These are phyloP conservation scores for Linum usitatissimum DNA, from an alignment of 345 rosid genomes.

Conservation along the genomic window DNA sequence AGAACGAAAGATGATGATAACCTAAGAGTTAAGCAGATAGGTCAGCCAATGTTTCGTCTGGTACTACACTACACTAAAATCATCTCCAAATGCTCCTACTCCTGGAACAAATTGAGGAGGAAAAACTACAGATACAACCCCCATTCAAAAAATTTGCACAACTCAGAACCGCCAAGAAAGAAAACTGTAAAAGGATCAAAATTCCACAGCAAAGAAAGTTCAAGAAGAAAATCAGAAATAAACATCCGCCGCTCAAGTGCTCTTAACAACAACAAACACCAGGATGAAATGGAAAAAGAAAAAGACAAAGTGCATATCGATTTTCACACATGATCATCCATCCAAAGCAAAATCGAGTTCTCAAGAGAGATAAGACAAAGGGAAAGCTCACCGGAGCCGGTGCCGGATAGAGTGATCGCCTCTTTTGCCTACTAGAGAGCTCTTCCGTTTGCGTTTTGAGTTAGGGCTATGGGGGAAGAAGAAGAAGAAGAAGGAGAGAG, in stretches of 20 bases:
- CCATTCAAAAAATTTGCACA: neutral
- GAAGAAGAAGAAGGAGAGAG: neutral
- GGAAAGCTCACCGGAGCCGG: conserved; percentile 4
- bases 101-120: too few relatives aligned
- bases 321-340: neutral
- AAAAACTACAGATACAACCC: neutral
- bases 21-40: neutral
- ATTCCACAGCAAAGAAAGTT: neutral
- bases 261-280: neutral
- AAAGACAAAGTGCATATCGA: neutral
- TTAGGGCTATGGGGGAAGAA: conserved; percentile 15
- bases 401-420: neutral
- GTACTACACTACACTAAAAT: neutral
- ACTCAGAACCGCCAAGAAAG: neutral
- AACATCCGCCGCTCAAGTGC: neutral
- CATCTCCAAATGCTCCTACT: neutral
- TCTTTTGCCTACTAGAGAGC: neutral
- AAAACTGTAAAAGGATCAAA: neutral
- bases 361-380: neutral
- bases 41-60: neutral
- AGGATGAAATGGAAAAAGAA: neutral
- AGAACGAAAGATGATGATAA: neutral
- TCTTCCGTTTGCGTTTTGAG: neutral
- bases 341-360: neutral
- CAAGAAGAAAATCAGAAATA: neutral